Base-by-base conservation (phyloP, 2,329 filamentous ascomycete species). In the Arthrocladium fulminans region DNA sequence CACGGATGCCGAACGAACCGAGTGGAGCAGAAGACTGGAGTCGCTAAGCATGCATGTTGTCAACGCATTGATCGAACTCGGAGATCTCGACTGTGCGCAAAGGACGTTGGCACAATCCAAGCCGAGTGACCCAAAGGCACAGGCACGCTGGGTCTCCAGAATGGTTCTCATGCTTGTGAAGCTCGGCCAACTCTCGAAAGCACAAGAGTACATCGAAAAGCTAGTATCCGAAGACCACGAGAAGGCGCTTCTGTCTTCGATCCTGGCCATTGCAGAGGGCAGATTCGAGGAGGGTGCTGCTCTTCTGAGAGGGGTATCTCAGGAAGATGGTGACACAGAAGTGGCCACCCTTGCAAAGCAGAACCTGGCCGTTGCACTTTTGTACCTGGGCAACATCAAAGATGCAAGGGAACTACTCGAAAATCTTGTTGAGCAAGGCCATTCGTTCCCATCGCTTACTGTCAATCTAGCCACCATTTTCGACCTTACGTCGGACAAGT, bases 401-500 rank as follows among this genome's bases (percentile, higher is more conserved):
- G 79, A 88, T 74, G 84, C 86, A 1, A 79, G 79, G 12, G 65
- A 72, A 10, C 66, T 86, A 1, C 70, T 96, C 2, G 83, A 90
- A 59, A 66, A 69, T 0, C 67, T 94, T 9, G 72, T 88, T 0
- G 73, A 79, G 2, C 63, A 71, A 0, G 78, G 81, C 1, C 71
- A 79, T 34, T 77, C 80, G 0, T 96, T 90, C 50, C 82, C 86
- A 54, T 86, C 86, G 0, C 68, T 95, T 2, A 77, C 94, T 0
- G 94, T 96, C 67, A 97, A 97, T 63, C 67, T 98, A 10, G 81
- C 83, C 9, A 97, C 90, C 0, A 79, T 95, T 59, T 97, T 94
- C 63, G 92, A 97, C 66, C 74, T 97, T 6, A 92, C 86, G 62
- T 89, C 86, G 0, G 89, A 97, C 58, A 76, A 78, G 53, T 79